phyloP scores from a whole-genome alignment of 108 stramenopile species.

The Nannochloropsis salina region DNA sequence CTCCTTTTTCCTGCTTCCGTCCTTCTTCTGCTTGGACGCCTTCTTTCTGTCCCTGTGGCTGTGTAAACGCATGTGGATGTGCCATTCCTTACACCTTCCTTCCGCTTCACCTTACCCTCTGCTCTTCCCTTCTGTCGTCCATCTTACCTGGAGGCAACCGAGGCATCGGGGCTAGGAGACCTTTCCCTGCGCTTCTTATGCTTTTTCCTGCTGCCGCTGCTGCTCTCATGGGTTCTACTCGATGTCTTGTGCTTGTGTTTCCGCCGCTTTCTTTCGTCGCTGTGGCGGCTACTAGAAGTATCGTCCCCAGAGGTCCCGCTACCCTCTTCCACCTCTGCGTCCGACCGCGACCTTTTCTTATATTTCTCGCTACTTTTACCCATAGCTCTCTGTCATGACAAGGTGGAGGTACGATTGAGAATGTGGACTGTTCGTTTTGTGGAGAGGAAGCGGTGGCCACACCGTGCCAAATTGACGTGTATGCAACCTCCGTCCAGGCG shows the following conservation, averaged over 20 bases:
- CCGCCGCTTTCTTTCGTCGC: not conserved
- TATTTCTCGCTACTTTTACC: not conserved
- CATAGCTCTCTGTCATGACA: not conserved
- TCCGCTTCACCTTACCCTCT: not conserved
- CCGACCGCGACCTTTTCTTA: not conserved
- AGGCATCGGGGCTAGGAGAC: not conserved
- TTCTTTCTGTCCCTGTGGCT: not conserved
- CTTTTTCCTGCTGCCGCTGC: not conserved
- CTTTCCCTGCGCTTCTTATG: not conserved
- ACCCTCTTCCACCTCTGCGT: not conserved
- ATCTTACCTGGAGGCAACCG: not conserved
- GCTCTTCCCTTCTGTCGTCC: not conserved
- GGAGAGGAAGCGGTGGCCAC: no score
- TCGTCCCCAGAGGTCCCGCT: not conserved
- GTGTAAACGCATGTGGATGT: not conserved
- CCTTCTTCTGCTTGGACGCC: constrained; percentile 7
- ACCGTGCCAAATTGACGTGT: no score
- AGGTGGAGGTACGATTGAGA: no score
- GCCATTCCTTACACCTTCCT: not conserved
- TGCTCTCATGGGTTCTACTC: not conserved
- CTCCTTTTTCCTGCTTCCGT: not conserved
- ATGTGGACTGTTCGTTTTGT: no score
- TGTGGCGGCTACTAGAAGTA: not conserved
- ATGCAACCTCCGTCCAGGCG: no score
- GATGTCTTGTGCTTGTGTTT: not conserved